Percentiles rank a stretch among this genome's conserved stretches.
Conservation (phyloP, 805 yeast genomes). For the Komagataella kurtzmanii region DNA sequence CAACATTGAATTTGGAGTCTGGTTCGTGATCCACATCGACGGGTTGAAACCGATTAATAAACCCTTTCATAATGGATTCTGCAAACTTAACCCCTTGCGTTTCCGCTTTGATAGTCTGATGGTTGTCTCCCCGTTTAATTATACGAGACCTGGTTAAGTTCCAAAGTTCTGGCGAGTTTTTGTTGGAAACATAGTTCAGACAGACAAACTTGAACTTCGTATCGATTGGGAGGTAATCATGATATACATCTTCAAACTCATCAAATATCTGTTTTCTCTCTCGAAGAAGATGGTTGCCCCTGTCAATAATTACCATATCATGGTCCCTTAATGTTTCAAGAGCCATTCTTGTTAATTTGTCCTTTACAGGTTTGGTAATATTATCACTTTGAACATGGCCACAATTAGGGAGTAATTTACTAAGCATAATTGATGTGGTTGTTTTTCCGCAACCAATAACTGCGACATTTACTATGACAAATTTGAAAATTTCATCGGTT, state of each 20-base stretch:
- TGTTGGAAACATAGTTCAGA: slow-evolving; percentile 42
- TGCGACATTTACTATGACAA: slow-evolving; percentile 69
- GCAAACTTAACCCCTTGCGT: slow-evolving; percentile 35
- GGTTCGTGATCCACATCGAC: slow-evolving; percentile 34
- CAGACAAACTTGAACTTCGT: slow-evolving; percentile 47
- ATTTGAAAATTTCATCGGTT: slow-evolving; percentile 29
- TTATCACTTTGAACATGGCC: slow-evolving; percentile 77
- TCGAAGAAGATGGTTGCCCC: slow-evolving; percentile 63
- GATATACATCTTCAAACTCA: slow-evolving; percentile 28
- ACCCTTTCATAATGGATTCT: slow-evolving; percentile 57
- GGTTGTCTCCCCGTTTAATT: slow-evolving; percentile 66
- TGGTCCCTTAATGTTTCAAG: slow-evolving; percentile 24
- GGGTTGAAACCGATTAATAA: slow-evolving; percentile 56
- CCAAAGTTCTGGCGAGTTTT: slow-evolving; percentile 23
- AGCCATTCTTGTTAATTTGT: slow-evolving; percentile 33
- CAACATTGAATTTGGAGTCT: slow-evolving; percentile 51
- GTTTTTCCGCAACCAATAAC: slow-evolving; percentile 95
- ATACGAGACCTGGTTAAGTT: slow-evolving; percentile 48
- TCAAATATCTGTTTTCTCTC: slow-evolving; percentile 61
- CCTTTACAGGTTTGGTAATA: slow-evolving; percentile 32
- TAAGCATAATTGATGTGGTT: slow-evolving; percentile 54
- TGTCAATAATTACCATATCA: slow-evolving; percentile 57
- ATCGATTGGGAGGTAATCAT: slow-evolving; percentile 6
- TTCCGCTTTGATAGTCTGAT: slow-evolving; percentile 59
- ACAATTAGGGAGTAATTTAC: slow-evolving; percentile 45